phyloP scores from a whole-genome alignment of 1,284 basidiomycete species.

The Apiotrichum siamense region DNA sequence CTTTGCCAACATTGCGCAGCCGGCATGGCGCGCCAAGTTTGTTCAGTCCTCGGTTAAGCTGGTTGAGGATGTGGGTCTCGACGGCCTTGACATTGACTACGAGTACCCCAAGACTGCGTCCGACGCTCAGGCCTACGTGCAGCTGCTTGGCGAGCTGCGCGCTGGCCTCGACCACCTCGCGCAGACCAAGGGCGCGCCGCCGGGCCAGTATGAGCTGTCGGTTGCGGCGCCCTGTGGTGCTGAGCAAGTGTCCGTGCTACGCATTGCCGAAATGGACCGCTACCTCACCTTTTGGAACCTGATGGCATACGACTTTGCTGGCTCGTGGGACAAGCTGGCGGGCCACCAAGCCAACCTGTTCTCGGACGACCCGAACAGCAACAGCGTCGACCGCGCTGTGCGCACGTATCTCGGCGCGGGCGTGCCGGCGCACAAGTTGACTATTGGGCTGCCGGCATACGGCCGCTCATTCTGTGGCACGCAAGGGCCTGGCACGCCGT shows the following conservation, averaged over 20 bases:
- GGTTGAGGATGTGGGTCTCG: slow-evolving; percentile 80
- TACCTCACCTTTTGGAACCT: slow-evolving; percentile 79
- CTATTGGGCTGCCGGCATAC: slow-evolving; percentile 77
- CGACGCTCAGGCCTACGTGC: slow-evolving; percentile 51
- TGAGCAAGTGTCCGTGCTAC: slow-evolving; percentile 60
- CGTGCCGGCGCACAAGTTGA: slow-evolving; percentile 66
- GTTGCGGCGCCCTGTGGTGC: slow-evolving; percentile 79
- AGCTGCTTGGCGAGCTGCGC: slow-evolving; percentile 49
- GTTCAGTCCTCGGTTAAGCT: slow-evolving; percentile 64
- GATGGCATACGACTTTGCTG: slow-evolving; percentile 55
- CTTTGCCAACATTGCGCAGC: slow-evolving; percentile 54
- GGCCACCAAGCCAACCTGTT: slow-evolving; percentile 82
- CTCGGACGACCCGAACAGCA: slow-evolving; percentile 45
- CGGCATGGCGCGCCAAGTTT: slow-evolving; percentile 59
- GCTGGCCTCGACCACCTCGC: slow-evolving; percentile 46
- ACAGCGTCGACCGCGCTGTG: slow-evolving; percentile 65
- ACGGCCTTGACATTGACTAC: slow-evolving; percentile 56
- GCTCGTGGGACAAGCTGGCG: slow-evolving; percentile 49
- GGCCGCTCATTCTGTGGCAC: slow-evolving; percentile 79
- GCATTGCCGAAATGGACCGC: slow-evolving; percentile 65
- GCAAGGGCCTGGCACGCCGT: slow-evolving; percentile 65
- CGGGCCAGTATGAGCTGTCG: slow-evolving; percentile 48
- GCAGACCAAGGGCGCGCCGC: slow-evolving; percentile 27
- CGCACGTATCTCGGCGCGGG: slow-evolving; percentile 62
- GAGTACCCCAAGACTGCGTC: slow-evolving; percentile 51